These are phyloP conservation scores for Piper betle DNA, from an alignment of 164 flowering plant species.

Conservation along the genomic window DNA sequence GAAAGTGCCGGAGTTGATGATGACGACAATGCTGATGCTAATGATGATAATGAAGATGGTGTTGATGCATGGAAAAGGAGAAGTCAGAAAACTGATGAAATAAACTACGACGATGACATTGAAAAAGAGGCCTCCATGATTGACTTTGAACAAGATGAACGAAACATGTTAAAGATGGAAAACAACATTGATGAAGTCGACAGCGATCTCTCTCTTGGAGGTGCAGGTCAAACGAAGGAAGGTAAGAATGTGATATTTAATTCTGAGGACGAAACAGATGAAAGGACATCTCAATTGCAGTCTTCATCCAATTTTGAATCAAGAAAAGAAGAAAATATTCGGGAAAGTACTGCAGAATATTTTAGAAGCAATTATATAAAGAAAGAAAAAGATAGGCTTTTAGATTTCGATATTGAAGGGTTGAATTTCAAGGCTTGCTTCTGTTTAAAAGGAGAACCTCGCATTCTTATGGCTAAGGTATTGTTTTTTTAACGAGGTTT, in stretches of 20 bases:
- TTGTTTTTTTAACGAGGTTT: background rate
- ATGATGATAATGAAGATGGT: slow-evolving; percentile 46
- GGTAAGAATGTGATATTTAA: slow-evolving; percentile 13
- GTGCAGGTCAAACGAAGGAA: slow-evolving; percentile 8
- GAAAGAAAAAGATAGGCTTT: slow-evolving; percentile 31
- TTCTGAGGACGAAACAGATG: slow-evolving; percentile 23
- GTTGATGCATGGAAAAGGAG: slow-evolving; percentile 47
- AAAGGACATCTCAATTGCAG: slow-evolving; percentile 7
- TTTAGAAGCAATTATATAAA: background rate
- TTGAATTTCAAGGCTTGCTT: slow-evolving; percentile 55
- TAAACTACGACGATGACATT: slow-evolving; percentile 66
- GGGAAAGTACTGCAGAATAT: slow-evolving; percentile 5
- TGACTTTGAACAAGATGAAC: slow-evolving; percentile 27
- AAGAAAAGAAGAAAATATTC: slow-evolving; percentile 12
- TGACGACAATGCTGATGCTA: slow-evolving; percentile 17
- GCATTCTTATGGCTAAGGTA: slow-evolving; percentile 80
- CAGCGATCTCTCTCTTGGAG: slow-evolving; percentile 13
- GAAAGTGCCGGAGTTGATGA: slow-evolving; percentile 24
- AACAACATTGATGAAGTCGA: slow-evolving; percentile 23
- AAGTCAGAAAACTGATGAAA: slow-evolving; percentile 53
- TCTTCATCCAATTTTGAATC: slow-evolving; percentile 14
- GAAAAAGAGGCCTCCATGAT: slow-evolving; percentile 19
- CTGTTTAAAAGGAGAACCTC: slow-evolving; percentile 49
- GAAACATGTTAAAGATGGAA: slow-evolving; percentile 17
- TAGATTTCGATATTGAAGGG: slow-evolving; percentile 25